phyloP scores from a whole-genome alignment of 805 yeast genomes.

The Nakazawaea anatomiae region DNA sequence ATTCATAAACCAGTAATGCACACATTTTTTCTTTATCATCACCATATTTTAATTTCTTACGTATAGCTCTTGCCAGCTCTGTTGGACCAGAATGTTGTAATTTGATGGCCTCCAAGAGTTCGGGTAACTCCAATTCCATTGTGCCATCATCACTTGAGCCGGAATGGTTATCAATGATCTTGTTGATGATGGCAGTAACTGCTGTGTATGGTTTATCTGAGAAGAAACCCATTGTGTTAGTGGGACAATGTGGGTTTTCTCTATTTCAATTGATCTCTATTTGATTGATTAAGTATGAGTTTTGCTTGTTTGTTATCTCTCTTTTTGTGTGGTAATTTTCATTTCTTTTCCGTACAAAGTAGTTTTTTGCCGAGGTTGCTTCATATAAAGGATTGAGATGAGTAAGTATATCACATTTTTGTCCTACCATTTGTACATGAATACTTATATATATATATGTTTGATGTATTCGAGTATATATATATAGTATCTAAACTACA shows the following conservation, averaged over 20 bases:
- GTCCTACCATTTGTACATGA: not conserved
- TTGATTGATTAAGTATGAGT: not conserved
- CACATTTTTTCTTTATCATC: slow-evolving; percentile 53
- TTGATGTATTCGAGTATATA: no score
- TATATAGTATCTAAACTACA: no score
- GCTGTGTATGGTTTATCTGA: slow-evolving; percentile 63
- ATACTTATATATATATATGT: no score
- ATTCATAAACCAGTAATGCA: slow-evolving; percentile 54
- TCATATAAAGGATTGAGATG: no score
- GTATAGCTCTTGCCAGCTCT: slow-evolving; percentile 87
- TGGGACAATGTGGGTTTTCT: not conserved
- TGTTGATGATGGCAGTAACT: slow-evolving; percentile 58
- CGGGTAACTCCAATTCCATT: slow-evolving; percentile 42
- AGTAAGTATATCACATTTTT: not conserved
- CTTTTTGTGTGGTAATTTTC: not conserved
- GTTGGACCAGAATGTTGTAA: slow-evolving; percentile 36
- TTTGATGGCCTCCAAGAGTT: slow-evolving; percentile 48
- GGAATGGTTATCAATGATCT: slow-evolving; percentile 37
- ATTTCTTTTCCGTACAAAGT: not conserved
- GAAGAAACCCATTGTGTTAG: slow-evolving; percentile 42
- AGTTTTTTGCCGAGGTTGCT: not conserved
- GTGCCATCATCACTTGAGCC: slow-evolving; percentile 34
- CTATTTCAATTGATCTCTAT: not conserved
- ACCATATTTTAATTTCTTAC: slow-evolving; percentile 91
- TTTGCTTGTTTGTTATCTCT: not conserved